Base-by-base conservation (phyloP, 1,139 yeast species). In the Nakaseomyces kungkrabaensis region DNA sequence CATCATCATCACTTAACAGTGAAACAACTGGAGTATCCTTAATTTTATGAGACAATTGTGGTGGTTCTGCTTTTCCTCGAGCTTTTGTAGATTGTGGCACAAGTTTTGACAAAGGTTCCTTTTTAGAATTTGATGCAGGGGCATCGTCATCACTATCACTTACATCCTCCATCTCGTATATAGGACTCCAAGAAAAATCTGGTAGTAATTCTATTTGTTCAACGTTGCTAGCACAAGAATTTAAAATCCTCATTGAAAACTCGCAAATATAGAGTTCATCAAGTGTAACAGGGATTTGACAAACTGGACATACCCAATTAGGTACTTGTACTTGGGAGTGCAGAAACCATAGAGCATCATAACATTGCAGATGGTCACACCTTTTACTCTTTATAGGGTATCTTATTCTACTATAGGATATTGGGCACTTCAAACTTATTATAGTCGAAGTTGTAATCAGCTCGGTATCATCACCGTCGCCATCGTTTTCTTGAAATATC, bases 361-460 rank as follows among this genome's bases (percentile, higher is more conserved):
- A 84, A 59, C 92, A 84, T 58, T 79, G 82, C n/a, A 81, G 65
- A 62, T 85, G 94, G 38, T 75, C 69, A 65, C 92, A 85, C 50
- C 68, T 71, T 0, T 72, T 68, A 2, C 86, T 77, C 56, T 79
- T 77, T 1, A 75, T 77, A 0, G 94, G 92, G 52, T 72, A 68
- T 51, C 71, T 70, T 74, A 85, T 78, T 53, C 81, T 70, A n/a
- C 76, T 72, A 56, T 76, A 79, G 0, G 86, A 76, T 11, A 83
- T 68, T 0, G 92, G 90, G 60, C 88, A 84, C 51, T 74, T 73
- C 48, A 85, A 67, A 22, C 83, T 73, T 46, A 83, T 67, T 1
- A 75, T 70, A n/a, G 81, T 76, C 1, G 79, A 74, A 22, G 80
- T 76, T 44, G 81, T 77, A 13, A 75, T 72, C 4, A 82, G 63